Evolutionary conservation across 176 grass and related monocot species (phyloP).

Genomic region (Pharus latifolius): DNA sequence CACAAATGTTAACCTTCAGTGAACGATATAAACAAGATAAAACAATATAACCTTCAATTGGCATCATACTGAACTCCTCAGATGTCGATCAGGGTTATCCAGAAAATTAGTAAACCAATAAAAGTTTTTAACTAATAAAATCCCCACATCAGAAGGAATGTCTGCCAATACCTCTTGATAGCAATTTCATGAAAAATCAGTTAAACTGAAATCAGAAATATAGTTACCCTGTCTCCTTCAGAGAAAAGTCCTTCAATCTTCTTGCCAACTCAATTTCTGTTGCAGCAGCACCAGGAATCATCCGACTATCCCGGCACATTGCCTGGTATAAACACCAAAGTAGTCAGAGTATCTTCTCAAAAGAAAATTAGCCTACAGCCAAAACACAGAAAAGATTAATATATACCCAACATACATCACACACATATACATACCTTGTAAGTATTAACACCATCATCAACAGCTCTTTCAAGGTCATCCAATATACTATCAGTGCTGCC

Average conservation of each 20-base stretch:
- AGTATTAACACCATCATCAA: constrained; percentile 93
- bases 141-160: background rate
- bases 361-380: background rate
- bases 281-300: constrained; percentile 83
- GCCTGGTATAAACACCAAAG: constrained; percentile 41
- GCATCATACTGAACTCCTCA: background rate
- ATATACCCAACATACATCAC: background rate
- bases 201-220: background rate
- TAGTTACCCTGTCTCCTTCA: constrained; percentile 90
- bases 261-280: constrained; percentile 86
- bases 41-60: background rate
- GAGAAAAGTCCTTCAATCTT: constrained; percentile 79
- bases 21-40: background rate
- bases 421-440: constrained; percentile 53
- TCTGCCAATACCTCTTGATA: background rate
- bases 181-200: background rate
- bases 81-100: background rate
- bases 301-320: constrained; percentile 90
- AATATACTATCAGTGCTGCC: constrained; percentile 93
- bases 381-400: background rate
- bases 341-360: background rate
- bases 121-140: background rate
- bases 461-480: constrained; percentile 94
- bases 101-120: background rate
- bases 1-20: constrained; percentile 16